Percentiles rank a stretch among this genome's conserved stretches.
These are phyloP conservation scores for Manihot esculenta DNA, from an alignment of 441 rosid species.

Conservation along the genomic window DNA sequence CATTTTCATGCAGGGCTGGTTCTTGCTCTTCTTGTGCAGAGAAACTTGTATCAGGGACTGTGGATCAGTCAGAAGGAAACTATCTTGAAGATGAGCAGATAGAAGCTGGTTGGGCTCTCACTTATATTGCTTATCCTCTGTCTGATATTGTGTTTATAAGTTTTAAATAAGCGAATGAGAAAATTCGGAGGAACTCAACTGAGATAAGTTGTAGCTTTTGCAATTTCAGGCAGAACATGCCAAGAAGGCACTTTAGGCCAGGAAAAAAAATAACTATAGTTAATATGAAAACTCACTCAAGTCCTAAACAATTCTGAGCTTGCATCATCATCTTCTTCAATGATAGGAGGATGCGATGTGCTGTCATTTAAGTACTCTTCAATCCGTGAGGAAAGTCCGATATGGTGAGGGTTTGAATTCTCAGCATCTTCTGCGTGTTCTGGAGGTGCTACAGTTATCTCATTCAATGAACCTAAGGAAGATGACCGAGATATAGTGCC, in stretches of 20 bases:
- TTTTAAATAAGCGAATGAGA: too few species aligned
- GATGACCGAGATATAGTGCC: slow-evolving; percentile 70
- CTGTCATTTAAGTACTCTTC: slow-evolving; percentile 57
- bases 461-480: slow-evolving; percentile 60
- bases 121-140: slow-evolving; percentile 72
- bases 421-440: slow-evolving; percentile 53
- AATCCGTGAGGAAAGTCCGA: slow-evolving; percentile 48
- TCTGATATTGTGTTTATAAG: too few species aligned
- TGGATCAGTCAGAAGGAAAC: slow-evolving; percentile 82
- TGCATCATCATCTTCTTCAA: slow-evolving; percentile 42
- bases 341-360: slow-evolving; percentile 34
- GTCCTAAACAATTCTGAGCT: slow-evolving; percentile 57
- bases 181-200: too few species aligned
- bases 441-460: slow-evolving; percentile 50
- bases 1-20: slow-evolving; percentile 94
- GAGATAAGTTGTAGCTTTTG: too few species aligned
- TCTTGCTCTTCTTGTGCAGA: slow-evolving; percentile 94
- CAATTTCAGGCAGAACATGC: not conserved
- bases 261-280: not conserved
- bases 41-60: slow-evolving; percentile 41
- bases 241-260: not conserved
- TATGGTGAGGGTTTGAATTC: slow-evolving; percentile 30
- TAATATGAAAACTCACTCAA: slow-evolving; percentile 16
- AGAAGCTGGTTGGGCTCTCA: slow-evolving; percentile 63
- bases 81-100: slow-evolving; percentile 86